Evolutionary conservation across 768 basidiomycete species (phyloP), one percentile per base, ranked within the genome.

Genomic region (Trametes sanguinea): DNA sequence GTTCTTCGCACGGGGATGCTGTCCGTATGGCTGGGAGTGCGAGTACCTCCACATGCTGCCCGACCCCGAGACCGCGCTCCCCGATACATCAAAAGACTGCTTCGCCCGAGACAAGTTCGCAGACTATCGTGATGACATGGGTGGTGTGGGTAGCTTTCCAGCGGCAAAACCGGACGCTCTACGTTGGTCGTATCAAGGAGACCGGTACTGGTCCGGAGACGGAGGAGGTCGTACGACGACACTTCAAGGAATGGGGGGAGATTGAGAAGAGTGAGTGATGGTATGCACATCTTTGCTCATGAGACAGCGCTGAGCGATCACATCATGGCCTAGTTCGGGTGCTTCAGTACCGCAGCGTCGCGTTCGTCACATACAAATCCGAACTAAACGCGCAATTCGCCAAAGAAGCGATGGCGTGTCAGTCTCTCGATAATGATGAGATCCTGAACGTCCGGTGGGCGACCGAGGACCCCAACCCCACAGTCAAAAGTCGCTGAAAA

Each of bases 381-480:
- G 96, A 99, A 72, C 71, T 90, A 51, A 78, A 87, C 68, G 97
- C 93, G 3, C 92, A 95, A 70, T 99, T 99, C 72, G 97, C 97
- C 16, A 97, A 97, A 73, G 97, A 99, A 74, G 86, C 96, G 0
- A 99, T 99, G 97, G 94, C 96, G 14, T 95, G 95, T 75, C 97
- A 99, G 75, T 95, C 92, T 16, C 81, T 98, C 65, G 97, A 98
- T 72, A 91, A 94, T 68, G 95, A 97, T 72, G 97, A 99, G 71
- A 95, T 98, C 63, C 83, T 98, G 62, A 99, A 99, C 75, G 95
- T 98, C 54, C 89, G 96, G 51, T 99, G 97, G 97, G 97, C 97
- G 39, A 98, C 96, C 0, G 96, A 97, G 72, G 97, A 99, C 73
- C 97, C 97, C 1, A 99, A 99, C 73, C 97, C 96, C 1, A 86